phyloP scores from a whole-genome alignment of 352 stramenopile species.

The Phytophthora europaea region DNA sequence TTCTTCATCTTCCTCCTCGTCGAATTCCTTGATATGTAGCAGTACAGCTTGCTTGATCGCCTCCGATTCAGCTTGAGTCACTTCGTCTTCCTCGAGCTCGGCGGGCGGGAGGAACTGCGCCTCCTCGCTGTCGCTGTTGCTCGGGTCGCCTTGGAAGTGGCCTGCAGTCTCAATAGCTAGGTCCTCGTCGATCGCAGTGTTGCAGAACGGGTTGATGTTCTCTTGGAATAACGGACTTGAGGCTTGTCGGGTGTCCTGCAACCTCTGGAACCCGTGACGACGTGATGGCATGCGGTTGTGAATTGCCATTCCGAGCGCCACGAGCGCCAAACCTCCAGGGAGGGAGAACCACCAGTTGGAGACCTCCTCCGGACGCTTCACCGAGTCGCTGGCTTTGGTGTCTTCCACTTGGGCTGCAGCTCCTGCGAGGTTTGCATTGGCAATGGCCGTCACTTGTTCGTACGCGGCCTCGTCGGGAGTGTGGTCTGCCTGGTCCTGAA shows the following conservation, averaged over 20 bases:
- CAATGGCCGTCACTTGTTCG: constrained; percentile 18
- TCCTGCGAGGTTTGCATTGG: constrained; percentile 30
- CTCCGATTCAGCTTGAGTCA: constrained; percentile 24
- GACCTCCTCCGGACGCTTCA: constrained; percentile 13
- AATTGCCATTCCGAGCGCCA: constrained; percentile 53
- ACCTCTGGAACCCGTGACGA: constrained; percentile 45
- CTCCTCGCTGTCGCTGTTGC: constrained; percentile 34
- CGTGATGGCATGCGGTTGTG: constrained; percentile 17
- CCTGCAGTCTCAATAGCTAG: constrained; percentile 46
- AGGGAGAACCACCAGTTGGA: constrained; percentile 62
- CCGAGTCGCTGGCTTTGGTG: neutral
- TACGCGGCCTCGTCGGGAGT: constrained; percentile 16
- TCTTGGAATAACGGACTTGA: constrained; percentile 35
- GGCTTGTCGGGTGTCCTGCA: constrained; percentile 42
- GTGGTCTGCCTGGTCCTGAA: constrained; percentile 32
- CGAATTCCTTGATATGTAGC: constrained; percentile 41
- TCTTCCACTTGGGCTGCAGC: constrained; percentile 12
- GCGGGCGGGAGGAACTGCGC: constrained; percentile 25
- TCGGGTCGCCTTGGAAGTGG: constrained; percentile 35
- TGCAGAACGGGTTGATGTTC: constrained; percentile 86
- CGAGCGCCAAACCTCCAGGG: constrained; percentile 49
- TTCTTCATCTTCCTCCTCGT: constrained; percentile 30
- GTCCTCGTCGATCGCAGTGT: constrained; percentile 31
- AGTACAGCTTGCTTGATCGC: constrained; percentile 39
- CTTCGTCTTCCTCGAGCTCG: constrained; percentile 19